A percentile compares a stretch with the other conserved stretches of the same genome.
These are phyloP conservation scores for Ceratocystis papillata DNA, from an alignment of 2,329 filamentous ascomycete genomes.

Conservation along the genomic window DNA sequence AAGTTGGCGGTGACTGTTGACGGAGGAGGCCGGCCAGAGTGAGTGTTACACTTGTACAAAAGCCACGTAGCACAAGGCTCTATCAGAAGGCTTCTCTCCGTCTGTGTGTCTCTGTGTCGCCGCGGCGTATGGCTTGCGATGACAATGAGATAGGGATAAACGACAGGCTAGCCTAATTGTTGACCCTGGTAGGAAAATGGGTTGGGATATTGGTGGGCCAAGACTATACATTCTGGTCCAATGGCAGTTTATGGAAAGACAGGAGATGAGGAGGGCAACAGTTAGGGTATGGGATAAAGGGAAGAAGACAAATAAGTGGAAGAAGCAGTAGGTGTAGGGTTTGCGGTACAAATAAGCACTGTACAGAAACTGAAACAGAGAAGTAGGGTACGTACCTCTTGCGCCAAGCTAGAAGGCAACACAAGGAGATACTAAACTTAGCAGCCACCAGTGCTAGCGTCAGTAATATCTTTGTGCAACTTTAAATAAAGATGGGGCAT, in stretches of 20 bases:
- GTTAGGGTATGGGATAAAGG: not conserved
- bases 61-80: not conserved
- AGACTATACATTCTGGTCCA: no score
- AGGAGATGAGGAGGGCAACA: not conserved
- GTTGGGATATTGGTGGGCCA: no score
- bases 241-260: not conserved
- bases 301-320: not conserved
- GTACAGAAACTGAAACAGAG: not conserved
- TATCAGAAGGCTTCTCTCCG: not conserved
- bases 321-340: not conserved
- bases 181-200: no score
- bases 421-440: slow-evolving; percentile 4
- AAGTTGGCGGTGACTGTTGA: not conserved
- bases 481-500: not conserved
- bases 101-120: no score
- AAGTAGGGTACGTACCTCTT: slow-evolving; percentile 11
- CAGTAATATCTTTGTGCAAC: slow-evolving; percentile 18
- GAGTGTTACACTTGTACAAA: not conserved
- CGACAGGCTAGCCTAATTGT: no score
- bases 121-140: no score
- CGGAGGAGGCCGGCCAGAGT: not conserved
- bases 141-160: no score
- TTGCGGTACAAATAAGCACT: not conserved
- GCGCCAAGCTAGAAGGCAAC: not conserved
- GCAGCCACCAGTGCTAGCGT: not conserved